Evolutionary conservation across 495 filamentous ascomycete genomes (phyloP), one percentile per base, ranked within the genome.

Genomic region (Xylaria telfairii): DNA sequence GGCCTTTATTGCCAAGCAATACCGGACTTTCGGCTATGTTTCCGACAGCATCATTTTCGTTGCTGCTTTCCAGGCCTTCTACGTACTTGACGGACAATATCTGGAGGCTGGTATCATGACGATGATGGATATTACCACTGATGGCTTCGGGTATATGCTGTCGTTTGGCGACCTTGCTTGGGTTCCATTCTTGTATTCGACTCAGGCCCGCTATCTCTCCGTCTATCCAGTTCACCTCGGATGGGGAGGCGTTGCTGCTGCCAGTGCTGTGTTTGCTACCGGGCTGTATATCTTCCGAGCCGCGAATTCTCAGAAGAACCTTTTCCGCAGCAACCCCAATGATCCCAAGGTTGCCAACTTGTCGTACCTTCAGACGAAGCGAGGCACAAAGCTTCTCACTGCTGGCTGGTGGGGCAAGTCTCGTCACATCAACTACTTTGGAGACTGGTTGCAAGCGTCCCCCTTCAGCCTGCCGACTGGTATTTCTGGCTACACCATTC

Each of bases 81-180:
- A 98, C 78, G 89, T 95, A 4, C 82, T 98, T 63, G 96, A 99
- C 79, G 87, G 88, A 0, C 87, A 93, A n/a, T 94, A 90, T 82
- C 95, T 95, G 89, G 96, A 99, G 78, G 87, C 93, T 0, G 91
- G 95, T 1, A 90, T 99, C 71, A 85, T 99, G 74, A 98, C 96
- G 3, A 98, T 94, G 12, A 98, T 99, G 81, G 96, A 99, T 80
- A 92, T 98, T 76, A 97, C 90, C 68, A 92, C 90, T 75, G 96
- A 99, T 75, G 96, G 96, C 17, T 98, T 98, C 74, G 96, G 96
- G 56, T 93, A 92, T 80, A 99, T 99, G 96, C 83, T 99, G n/a
- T 85, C 92, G 2, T 98, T 98, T 73, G 96, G 95, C 42, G 96
- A 98, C 75, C 85, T 98, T 4, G 92, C 91, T 74, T 98, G 96